Base-by-base conservation (phyloP, 495 filamentous ascomycete species). In the Acidomyces sp. region DNA sequence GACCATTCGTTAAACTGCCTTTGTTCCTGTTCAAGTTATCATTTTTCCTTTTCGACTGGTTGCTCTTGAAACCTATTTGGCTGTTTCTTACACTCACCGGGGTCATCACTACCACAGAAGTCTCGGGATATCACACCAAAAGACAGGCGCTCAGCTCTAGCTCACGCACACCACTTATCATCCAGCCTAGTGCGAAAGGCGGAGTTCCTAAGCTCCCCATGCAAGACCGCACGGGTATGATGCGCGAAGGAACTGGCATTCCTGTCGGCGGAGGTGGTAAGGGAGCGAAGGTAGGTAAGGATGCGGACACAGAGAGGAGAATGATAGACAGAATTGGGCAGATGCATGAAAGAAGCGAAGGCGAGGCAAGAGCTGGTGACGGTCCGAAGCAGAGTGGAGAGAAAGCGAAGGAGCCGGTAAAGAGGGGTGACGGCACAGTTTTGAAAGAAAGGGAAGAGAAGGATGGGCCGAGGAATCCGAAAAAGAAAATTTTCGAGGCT, bases 401-500 rank as follows among this genome's bases (percentile, higher is more conserved):
- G 34, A 66, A 70, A 24, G 56, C 59, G 40, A 54, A 59, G 28
- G 45, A 38, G 37, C 30, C 29, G 34, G n/a, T n/a, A n/a, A 43
- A 48, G 21, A 52, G 60, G 36, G 62, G 55, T 2, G 65, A 65
- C 31, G 67, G 66, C 0, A 59, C 52, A 22, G 45, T 57, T 23
- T 36, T 64, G 30, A 19, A 53, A 37, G 48, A 51, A 19, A 30
- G 48, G 9, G 53, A 57, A 20, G 40, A 32, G 10, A n/a, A n/a
- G n/a, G 58, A 59, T 49, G 48, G 56, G 17, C 65, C 69, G 35
- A 63, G 66, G 20, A 87, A 87, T 62, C 68, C 80, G 12, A 88
- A 80, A 66, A 94, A 93, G 63, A 66, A 83, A 57, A 81, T 88
- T 74, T 85, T 77, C 68, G 82, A 90, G 57, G 75, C 74, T 43